Evolutionary conservation across 768 basidiomycete species (phyloP).

Genomic region (Mycena galopus): DNA sequence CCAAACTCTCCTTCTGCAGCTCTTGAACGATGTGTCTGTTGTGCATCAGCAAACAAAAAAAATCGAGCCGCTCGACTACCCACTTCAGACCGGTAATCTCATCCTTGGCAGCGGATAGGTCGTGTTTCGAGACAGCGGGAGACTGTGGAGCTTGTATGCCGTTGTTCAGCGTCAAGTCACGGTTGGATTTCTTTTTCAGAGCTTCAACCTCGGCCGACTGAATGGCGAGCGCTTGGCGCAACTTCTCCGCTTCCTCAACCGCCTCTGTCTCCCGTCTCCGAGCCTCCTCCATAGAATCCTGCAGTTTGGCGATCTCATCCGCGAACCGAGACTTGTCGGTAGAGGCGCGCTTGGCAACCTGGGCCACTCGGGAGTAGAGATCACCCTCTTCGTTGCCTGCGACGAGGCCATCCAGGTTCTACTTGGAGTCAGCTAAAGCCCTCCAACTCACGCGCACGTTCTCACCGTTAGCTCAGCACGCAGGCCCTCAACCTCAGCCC

Average conservation of each 20-base stretch:
- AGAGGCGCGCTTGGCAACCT: slow-evolving; percentile 61
- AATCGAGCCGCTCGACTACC: slow-evolving; percentile 28
- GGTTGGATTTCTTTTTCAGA: slow-evolving; percentile 69
- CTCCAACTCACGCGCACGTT: neutral
- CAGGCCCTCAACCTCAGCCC: slow-evolving; percentile 88
- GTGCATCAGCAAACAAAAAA: neutral
- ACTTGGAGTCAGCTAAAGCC: slow-evolving; percentile 19
- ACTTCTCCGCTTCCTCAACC: slow-evolving; percentile 39
- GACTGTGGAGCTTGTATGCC: slow-evolving; percentile 49
- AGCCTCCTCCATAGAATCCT: slow-evolving; percentile 59
- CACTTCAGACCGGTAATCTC: slow-evolving; percentile 91
- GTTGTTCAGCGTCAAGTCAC: slow-evolving; percentile 65
- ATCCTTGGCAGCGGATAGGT: slow-evolving; percentile 63
- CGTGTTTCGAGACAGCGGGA: slow-evolving; percentile 63
- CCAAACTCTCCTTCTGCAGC: slow-evolving; percentile 84
- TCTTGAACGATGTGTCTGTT: slow-evolving; percentile 90
- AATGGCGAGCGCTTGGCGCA: slow-evolving; percentile 48
- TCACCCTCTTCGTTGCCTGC: slow-evolving; percentile 55
- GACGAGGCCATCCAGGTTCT: slow-evolving; percentile 79
- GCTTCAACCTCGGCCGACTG: slow-evolving; percentile 67
- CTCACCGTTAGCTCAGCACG: slow-evolving; percentile 83
- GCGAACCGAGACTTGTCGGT: slow-evolving; percentile 65
- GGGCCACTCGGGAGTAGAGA: slow-evolving; percentile 60
- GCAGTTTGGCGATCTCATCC: slow-evolving; percentile 69
- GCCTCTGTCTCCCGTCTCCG: slow-evolving; percentile 42